Evolutionary conservation across 2,329 filamentous ascomycete species (phyloP), one percentile per base, ranked within the genome.

Genomic region (Monosporascus sp.): DNA sequence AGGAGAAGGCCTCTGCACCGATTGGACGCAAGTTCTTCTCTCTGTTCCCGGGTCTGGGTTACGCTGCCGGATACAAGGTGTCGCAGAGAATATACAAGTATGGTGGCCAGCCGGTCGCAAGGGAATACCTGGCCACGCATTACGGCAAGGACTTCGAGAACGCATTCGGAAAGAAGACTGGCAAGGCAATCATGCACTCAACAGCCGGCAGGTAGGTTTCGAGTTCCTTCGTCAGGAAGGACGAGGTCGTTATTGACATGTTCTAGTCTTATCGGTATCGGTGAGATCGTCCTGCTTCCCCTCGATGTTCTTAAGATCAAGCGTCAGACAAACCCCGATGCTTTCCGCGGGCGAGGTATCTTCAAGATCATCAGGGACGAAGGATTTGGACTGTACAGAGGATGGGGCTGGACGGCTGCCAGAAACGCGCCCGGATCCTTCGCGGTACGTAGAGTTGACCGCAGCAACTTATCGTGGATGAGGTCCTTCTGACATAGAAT

Each of bases 301-400:
- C 84, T 99, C 56, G 94, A 99, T 65, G 93, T 99, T 40, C 83
- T 99, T 59, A 99, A 99, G 84, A 99, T 99, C 78, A 99, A 99
- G 84, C 87, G 94, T 66, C 94, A 99, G 78, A 99, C 94, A 62
- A 99, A 99, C 80, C 94, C 94, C 41, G 94, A 97, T 69, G 92
- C 94, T 37, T 99, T 99, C 85, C 85, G 91, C 62, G 93, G 93
- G 63, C 89, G 94, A 66, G 94, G 94, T 58, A 80, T 99, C 55
- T 77, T 97, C 69, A 87, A 82, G 74, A 97, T 99, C 61, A 82
- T 99, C 57, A 82, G 84, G 55, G 94, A 99, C 68, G 94, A 99
- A 74, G 94, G 94, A 37, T 95, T 97, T 67, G 91, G 91, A 49
- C 77, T 99, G 50, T 99, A 99, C 78, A 85, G 94, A 69, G 94